These are phyloP conservation scores for Leonotis leonurus DNA, from an alignment of 257 asterid species.

Conservation along the genomic window DNA sequence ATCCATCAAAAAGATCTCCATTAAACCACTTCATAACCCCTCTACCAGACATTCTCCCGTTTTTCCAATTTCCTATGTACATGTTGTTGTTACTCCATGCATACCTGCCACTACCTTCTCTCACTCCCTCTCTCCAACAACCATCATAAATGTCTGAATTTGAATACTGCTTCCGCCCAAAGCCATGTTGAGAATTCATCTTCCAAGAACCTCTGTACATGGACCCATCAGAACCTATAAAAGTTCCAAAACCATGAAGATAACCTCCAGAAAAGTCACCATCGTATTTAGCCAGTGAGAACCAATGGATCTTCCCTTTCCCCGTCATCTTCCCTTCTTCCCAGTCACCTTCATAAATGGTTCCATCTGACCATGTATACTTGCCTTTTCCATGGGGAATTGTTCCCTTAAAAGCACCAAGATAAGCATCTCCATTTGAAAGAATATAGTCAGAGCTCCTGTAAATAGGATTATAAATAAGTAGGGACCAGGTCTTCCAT, in stretches of 20 bases:
- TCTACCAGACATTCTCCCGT: conserved; percentile 70
- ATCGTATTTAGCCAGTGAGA: conserved; percentile 68
- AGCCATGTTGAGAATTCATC: conserved; percentile 80
- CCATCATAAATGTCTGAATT: conserved; percentile 86
- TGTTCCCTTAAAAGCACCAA: conserved; percentile 46
- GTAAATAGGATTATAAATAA: conserved; percentile 22
- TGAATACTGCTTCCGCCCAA: conserved; percentile 75
- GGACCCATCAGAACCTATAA: conserved; percentile 67
- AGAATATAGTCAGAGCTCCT: conserved; percentile 54
- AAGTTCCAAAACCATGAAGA: conserved; percentile 81
- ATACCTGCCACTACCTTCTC: conserved; percentile 92
- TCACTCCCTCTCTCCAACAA: conserved; percentile 85
- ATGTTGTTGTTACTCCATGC: conserved; percentile 63
- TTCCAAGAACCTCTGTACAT: conserved; percentile 78
- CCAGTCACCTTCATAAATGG: conserved; percentile 86
- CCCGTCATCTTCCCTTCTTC: conserved; percentile 89
- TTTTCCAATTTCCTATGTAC: conserved; percentile 86
- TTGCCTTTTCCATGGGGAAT: conserved; percentile 76
- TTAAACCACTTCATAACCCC: conserved; percentile 89
- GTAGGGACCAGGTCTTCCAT: conserved; percentile 1
- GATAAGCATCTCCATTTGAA: conserved; percentile 68
- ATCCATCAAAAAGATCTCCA: conserved; percentile 86
- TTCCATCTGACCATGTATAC: conserved; percentile 86
- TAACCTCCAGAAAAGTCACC: conserved; percentile 87
- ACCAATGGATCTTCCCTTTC: conserved; percentile 75